phyloP scores from a whole-genome alignment of 257 asterid species.

The Nicotiana tabacum region DNA sequence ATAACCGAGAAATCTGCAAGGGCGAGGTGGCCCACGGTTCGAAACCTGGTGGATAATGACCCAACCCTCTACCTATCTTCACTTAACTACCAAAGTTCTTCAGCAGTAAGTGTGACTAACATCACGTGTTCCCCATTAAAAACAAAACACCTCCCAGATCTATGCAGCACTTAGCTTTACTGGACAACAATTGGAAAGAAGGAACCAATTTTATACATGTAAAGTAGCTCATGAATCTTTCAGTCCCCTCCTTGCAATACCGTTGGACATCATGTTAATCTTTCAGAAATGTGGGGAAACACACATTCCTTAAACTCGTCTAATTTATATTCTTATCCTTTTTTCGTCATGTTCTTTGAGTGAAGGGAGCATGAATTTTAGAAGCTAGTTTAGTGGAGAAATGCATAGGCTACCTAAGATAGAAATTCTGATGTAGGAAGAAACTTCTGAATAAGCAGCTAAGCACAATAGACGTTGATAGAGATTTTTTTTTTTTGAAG shows the following conservation, averaged over 20 bases:
- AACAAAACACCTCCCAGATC: background rate
- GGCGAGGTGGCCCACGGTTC: too few relatives aligned
- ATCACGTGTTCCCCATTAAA: too few relatives aligned
- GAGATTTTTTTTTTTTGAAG: too few relatives aligned
- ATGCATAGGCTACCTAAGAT: background rate
- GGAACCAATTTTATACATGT: background rate
- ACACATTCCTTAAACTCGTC: background rate
- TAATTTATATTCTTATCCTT: background rate
- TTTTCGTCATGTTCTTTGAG: background rate
- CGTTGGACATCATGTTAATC: background rate
- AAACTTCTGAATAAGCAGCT: background rate
- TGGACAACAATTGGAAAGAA: background rate
- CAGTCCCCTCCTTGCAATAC: background rate
- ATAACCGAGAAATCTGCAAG: too few relatives aligned
- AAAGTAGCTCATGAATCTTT: background rate
- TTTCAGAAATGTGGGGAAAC: background rate
- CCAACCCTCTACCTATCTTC: too few relatives aligned
- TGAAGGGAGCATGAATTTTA: too few relatives aligned
- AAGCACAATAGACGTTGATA: too few relatives aligned
- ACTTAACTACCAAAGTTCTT: too few relatives aligned
- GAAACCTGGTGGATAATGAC: too few relatives aligned
- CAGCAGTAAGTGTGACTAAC: too few relatives aligned
- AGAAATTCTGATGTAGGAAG: background rate
- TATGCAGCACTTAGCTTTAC: background rate
- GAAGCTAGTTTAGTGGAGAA: background rate